phyloP scores from a whole-genome alignment of 2,329 filamentous ascomycete genomes.

The Domatiomyces catenatus region DNA sequence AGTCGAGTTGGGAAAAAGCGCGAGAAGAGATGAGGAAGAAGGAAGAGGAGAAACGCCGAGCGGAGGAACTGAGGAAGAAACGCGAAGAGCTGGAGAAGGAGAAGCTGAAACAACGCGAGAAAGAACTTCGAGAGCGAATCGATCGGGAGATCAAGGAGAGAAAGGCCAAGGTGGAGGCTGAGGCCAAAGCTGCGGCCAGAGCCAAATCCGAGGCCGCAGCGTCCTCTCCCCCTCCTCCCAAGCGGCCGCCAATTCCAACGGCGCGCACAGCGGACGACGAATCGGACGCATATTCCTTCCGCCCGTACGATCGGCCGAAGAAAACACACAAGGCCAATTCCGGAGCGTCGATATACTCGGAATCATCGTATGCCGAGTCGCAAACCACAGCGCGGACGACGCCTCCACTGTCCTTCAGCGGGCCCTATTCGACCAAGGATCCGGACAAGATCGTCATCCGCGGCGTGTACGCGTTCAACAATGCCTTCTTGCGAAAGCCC shows the following conservation, averaged over 20 bases:
- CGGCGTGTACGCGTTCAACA: conserved; percentile 84
- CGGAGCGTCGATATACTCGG: conserved; percentile 59
- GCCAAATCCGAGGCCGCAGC: conserved; percentile 19
- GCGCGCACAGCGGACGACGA: conserved; percentile 34
- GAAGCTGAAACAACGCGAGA: conserved; percentile 17
- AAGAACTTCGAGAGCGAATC: conserved; percentile 15
- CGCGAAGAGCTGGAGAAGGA: conserved; percentile 16
- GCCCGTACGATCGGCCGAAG: conserved; percentile 59
- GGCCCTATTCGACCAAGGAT: conserved; percentile 72
- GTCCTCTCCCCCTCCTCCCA: conserved; percentile 12
- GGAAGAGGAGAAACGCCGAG: conserved; percentile 16
- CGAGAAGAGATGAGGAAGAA: conserved; percentile 18
- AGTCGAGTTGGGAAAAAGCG: conserved; percentile 18
- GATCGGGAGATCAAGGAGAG: conserved; percentile 21
- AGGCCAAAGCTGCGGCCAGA: conserved; percentile 24
- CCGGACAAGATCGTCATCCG: conserved; percentile 93
- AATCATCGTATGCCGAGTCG: conserved; percentile 74
- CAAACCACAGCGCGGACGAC: conserved; percentile 71
- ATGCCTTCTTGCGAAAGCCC: conserved; percentile 73
- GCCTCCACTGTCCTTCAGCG: conserved; percentile 62
- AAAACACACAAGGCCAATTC: conserved; percentile 43
- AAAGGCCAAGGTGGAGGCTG: conserved; percentile 23
- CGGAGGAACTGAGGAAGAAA: conserved; percentile 8
- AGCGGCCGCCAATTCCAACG: conserved; percentile 23
- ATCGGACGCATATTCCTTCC: conserved; percentile 55